Conservation (phyloP, 2,329 filamentous ascomycete genomes). For the Cordyceps tenuipes region DNA sequence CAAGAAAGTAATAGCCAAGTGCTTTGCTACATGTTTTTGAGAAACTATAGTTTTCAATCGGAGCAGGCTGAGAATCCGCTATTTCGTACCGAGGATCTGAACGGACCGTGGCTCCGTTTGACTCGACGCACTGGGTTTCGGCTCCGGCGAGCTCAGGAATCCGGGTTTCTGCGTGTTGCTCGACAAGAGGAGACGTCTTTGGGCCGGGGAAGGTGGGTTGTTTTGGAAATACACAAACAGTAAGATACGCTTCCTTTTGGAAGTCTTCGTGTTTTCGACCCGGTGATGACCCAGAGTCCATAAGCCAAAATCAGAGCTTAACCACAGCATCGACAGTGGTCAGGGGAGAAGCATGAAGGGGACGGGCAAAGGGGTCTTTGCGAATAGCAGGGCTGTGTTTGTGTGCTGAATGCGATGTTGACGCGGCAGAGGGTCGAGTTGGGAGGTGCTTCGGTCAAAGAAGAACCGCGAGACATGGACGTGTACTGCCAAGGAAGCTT, state of each 20-base stretch:
- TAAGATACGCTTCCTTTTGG: slow-evolving; percentile 11
- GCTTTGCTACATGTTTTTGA: slow-evolving; percentile 18
- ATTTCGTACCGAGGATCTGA: neutral
- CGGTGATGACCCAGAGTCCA: slow-evolving; percentile 44
- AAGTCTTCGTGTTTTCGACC: slow-evolving; percentile 20
- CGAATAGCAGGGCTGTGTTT: neutral
- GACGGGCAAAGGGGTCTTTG: neutral
- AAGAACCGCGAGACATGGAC: neutral
- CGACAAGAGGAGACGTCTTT: neutral
- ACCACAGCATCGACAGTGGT: slow-evolving; percentile 22
- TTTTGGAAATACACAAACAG: slow-evolving; percentile 4
- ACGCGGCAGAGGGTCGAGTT: neutral
- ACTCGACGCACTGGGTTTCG: neutral
- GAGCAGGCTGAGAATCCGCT: slow-evolving; percentile 31
- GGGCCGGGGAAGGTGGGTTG: neutral
- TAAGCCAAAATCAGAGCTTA: slow-evolving; percentile 52
- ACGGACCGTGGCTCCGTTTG: neutral
- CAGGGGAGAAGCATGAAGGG: slow-evolving; percentile 2
- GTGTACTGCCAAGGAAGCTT: neutral
- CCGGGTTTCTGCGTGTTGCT: neutral
- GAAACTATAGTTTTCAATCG: slow-evolving; percentile 45
- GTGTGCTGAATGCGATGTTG: neutral
- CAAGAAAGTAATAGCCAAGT: slow-evolving; percentile 14
- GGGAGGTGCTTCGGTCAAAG: neutral
- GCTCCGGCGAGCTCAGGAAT: neutral